A percentile compares a stretch with the other conserved stretches of the same genome.
Conservation (phyloP, 1,284 basidiomycete species). For the Heimioporus punctisporus region DNA sequence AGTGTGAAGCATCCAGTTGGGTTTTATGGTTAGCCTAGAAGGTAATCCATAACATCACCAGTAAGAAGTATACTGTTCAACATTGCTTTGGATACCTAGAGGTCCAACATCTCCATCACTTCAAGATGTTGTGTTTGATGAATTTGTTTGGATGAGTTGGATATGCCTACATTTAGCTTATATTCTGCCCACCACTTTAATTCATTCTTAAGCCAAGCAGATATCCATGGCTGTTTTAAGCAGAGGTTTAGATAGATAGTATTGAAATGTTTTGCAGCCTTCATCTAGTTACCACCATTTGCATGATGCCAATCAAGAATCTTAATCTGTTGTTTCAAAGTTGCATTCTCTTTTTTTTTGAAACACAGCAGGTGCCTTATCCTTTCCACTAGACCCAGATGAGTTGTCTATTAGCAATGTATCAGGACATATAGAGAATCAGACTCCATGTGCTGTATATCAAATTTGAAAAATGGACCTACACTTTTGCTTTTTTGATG, state of each 20-base stretch:
- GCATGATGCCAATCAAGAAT: slow-evolving; percentile 13
- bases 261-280: slow-evolving; percentile 7
- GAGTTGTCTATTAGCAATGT: neutral
- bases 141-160: neutral
- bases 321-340: slow-evolving; percentile 4
- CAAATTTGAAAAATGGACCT: neutral
- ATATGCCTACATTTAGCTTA: neutral
- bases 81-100: slow-evolving; percentile 9
- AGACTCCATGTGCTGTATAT: neutral
- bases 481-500: slow-evolving; percentile 1
- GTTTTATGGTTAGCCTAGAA: too few relatives aligned
- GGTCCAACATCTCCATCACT: slow-evolving; percentile 4
- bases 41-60: too few relatives aligned
- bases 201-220: slow-evolving; percentile 1
- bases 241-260: neutral
- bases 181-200: neutral
- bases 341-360: slow-evolving; percentile 5
- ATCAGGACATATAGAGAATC: neutral
- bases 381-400: too few relatives aligned
- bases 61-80: neutral
- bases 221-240: slow-evolving; percentile 5
- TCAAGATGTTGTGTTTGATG: slow-evolving; percentile 1
- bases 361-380: too few relatives aligned
- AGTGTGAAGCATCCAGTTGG: too few relatives aligned
- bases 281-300: neutral